Evolutionary conservation across 23 red algal genomes (phyloP).

Genomic region (Chondrus crispus): DNA sequence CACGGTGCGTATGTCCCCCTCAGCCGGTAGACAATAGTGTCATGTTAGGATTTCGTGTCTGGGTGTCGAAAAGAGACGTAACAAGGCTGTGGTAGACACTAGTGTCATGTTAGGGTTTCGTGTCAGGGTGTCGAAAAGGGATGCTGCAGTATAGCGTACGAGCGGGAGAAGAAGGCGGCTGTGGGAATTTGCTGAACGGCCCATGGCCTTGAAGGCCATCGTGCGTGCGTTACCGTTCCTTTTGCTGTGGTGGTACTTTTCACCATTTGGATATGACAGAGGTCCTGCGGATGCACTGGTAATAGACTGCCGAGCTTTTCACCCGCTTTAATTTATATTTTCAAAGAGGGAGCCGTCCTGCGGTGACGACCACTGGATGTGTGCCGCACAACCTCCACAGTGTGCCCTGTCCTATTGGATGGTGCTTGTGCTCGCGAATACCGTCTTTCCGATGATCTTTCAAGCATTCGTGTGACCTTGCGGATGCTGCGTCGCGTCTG

Average conservation of each 20-base stretch:
- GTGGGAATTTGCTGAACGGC: no score
- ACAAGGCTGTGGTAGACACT: no score
- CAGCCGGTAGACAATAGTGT: no score
- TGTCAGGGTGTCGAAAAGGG: no score
- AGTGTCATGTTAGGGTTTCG: no score
- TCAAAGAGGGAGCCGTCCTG: not conserved
- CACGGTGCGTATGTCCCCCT: no score
- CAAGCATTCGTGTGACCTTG: no score
- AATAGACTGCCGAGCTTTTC: constrained; percentile 29
- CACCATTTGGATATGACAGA: not conserved
- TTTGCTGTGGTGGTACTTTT: constrained; percentile 50
- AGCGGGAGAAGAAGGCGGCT: no score
- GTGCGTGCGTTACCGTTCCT: not conserved
- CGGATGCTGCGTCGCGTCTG: no score
- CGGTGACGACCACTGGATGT: constrained; percentile 32
- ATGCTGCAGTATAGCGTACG: no score
- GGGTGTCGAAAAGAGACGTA: no score
- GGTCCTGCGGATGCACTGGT: constrained; percentile 15
- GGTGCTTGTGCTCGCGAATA: constrained; percentile 15
- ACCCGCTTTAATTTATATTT: constrained; percentile 25
- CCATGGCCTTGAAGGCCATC: not conserved
- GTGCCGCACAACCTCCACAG: constrained; percentile 12
- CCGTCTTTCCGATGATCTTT: not conserved
- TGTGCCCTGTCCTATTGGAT: constrained; percentile 22
- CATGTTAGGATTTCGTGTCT: no score